These are phyloP conservation scores for Piper betle DNA, from an alignment of 164 flowering plant species.

Conservation along the genomic window DNA sequence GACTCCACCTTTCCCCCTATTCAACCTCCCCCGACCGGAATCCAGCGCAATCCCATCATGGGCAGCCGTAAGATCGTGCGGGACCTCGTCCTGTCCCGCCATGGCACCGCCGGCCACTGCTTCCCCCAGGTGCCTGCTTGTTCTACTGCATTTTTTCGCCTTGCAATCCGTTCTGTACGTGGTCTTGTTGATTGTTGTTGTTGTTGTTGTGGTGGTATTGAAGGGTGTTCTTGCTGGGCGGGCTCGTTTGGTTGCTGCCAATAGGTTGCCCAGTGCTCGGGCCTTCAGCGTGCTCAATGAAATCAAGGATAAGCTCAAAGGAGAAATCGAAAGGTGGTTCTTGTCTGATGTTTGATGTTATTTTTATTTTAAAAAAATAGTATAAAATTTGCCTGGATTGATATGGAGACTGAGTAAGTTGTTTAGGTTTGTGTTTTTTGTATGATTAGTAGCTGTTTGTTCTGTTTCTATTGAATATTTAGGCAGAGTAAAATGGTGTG, in stretches of 20 bases:
- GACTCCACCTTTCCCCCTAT: no score
- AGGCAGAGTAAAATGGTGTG: not conserved
- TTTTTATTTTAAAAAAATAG: not conserved
- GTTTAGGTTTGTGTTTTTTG: not conserved
- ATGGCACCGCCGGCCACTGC: constrained; percentile 9
- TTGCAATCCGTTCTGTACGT: not conserved
- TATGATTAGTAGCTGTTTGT: not conserved
- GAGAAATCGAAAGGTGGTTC: constrained; percentile 39
- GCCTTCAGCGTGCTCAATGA: constrained; percentile 68
- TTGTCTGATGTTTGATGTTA: not conserved
- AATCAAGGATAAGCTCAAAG: constrained; percentile 61
- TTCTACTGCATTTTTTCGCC: not conserved
- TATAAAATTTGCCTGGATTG: not conserved
- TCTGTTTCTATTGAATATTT: not conserved
- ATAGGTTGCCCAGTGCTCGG: constrained; percentile 31
- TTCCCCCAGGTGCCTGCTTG: not conserved
- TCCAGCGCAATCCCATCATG: constrained; percentile 16
- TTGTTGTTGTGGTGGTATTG: constrained; percentile 2
- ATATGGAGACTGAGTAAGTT: not conserved
- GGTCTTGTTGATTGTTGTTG: not conserved
- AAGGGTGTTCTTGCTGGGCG: constrained; percentile 23
- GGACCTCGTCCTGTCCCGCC: constrained; percentile 37
- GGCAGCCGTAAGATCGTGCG: constrained; percentile 56
- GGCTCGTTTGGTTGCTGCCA: constrained; percentile 15
- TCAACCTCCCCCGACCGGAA: no score